These are phyloP conservation scores for Ziziphus jujuba DNA, from an alignment of 306 rosid species.

Conservation along the genomic window DNA sequence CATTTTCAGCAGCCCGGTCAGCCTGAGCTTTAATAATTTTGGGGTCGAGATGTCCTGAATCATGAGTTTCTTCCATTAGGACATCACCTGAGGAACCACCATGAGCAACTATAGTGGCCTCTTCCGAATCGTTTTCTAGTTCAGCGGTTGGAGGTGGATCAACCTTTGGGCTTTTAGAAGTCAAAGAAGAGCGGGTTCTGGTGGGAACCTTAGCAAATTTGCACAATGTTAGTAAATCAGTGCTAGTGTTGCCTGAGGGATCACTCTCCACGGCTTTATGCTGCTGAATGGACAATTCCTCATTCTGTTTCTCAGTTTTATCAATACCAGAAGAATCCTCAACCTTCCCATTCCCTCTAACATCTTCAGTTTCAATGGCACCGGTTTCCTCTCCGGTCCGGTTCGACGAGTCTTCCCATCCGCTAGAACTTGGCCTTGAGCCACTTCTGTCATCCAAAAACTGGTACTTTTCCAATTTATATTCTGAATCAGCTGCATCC, in stretches of 20 bases:
- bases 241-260: constrained; percentile 33
- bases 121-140: constrained; percentile 28
- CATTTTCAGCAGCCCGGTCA: constrained; percentile 33
- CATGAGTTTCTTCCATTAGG: constrained; percentile 33
- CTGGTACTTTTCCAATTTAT: background rate
- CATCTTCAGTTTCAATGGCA: constrained; percentile 30
- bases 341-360: constrained; percentile 43
- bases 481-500: background rate
- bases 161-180: constrained; percentile 48
- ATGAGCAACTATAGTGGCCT: constrained; percentile 26
- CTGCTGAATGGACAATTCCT: constrained; percentile 41
- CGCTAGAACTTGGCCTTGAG: constrained; percentile 40
- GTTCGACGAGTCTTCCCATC: constrained; percentile 33
- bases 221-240: constrained; percentile 63
- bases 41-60: constrained; percentile 39
- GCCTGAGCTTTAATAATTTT: constrained; percentile 41
- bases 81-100: constrained; percentile 41
- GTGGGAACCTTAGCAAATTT: constrained; percentile 83
- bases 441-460: background rate
- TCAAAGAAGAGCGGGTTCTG: constrained; percentile 63
- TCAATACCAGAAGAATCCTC: constrained; percentile 34
- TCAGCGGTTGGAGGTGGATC: constrained; percentile 32
- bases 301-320: constrained; percentile 45
- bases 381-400: constrained; percentile 31
- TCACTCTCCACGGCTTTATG: constrained; percentile 38